Base-by-base conservation (phyloP, 768 basidiomycete genomes). In the Tephrocybe rancida region DNA sequence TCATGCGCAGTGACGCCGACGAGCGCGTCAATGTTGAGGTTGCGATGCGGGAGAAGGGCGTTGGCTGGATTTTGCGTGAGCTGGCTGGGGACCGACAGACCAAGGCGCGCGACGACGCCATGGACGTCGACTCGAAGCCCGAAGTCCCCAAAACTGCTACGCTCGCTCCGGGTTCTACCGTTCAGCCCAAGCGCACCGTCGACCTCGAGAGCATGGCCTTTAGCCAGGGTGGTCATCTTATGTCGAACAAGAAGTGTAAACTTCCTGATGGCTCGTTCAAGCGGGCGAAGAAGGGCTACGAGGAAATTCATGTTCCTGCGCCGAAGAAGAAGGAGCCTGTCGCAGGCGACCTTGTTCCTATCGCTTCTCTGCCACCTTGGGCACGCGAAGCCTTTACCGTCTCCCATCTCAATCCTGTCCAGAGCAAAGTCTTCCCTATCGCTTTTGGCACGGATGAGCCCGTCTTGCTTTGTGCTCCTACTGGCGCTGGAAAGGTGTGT, bases 201-300 rank as follows among this genome's bases (percentile, higher is more conserved):
- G 97, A 98, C 67, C 78, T 99, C 48, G 95, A 97, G 63, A 83
- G 84, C 54, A 90, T 98, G 88, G 88, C 92, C n/a, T 99, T 99
- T 73, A 85, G 86, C 42, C 95, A 98, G 63, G 97, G 95, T 21
- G 95, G 92, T 0, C 95, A 98, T 56, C 74, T 98, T 56, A 99
- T 98, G 96, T 92, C 92, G 14, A 98, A 98, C 76, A 98, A 98
- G 73, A 98, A 98, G 74, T 92, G 90, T 74, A 97, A 95, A 67
- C 85, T 98, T 3, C 97, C 97, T 0, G 94, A 97, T 35, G 97
- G 97, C 3, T 97, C 95, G 14, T 95, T 98, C 81, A 98, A 98
- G 73, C 88, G 96, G 42, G 83, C 91, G 16, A 87, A 89, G 72
- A 99, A 99, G 69, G 95, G 97, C 1, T 98, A 91, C 68, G 97